These are phyloP conservation scores for Ophiosphaerella narmari DNA, from an alignment of 2,329 filamentous ascomycete genomes.

Conservation along the genomic window DNA sequence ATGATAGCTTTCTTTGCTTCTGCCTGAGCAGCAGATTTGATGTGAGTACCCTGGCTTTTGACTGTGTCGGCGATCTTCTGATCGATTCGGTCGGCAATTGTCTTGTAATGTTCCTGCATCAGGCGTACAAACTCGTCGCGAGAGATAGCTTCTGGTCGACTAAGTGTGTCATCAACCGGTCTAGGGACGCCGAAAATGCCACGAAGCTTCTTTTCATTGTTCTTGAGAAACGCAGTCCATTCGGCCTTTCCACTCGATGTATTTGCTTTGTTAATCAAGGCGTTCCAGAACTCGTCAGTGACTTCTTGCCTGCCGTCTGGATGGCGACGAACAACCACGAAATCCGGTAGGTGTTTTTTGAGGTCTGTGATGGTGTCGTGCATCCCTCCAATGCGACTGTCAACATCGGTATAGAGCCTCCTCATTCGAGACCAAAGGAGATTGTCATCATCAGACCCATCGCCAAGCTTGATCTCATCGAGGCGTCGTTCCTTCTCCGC, in stretches of 20 bases:
- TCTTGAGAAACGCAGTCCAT: conserved; percentile 60
- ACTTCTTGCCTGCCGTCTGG: conserved; percentile 60
- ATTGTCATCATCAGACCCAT: conserved; percentile 14
- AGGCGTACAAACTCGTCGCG: conserved; percentile 56
- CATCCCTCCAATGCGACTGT: conserved; percentile 16
- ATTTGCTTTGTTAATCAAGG: conserved; percentile 61
- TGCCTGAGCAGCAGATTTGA: conserved; percentile 18
- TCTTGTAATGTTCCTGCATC: conserved; percentile 28
- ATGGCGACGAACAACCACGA: conserved; percentile 61
- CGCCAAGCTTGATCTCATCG: conserved; percentile 3
- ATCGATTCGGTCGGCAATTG: conserved; percentile 26
- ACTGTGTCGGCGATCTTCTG: conserved; percentile 27
- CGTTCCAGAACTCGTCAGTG: conserved; percentile 67
- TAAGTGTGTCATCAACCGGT: conserved; percentile 6
- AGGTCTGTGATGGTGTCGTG: conserved; percentile 21
- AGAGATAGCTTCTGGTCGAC: conserved; percentile 42
- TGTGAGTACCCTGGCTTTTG: conserved; percentile 19
- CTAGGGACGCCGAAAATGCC: conserved; percentile 25
- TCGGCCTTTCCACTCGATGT: conserved; percentile 48
- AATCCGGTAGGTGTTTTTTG: conserved; percentile 54
- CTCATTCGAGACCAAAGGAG: conserved; percentile 23
- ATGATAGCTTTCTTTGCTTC: conserved; percentile 40
- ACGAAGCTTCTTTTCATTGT: conserved; percentile 52
- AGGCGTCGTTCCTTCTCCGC: not conserved
- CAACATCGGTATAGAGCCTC: conserved; percentile 15